Evolutionary conservation across 106 monocot species (phyloP).

Genomic region (Narthecium ossifragum): DNA sequence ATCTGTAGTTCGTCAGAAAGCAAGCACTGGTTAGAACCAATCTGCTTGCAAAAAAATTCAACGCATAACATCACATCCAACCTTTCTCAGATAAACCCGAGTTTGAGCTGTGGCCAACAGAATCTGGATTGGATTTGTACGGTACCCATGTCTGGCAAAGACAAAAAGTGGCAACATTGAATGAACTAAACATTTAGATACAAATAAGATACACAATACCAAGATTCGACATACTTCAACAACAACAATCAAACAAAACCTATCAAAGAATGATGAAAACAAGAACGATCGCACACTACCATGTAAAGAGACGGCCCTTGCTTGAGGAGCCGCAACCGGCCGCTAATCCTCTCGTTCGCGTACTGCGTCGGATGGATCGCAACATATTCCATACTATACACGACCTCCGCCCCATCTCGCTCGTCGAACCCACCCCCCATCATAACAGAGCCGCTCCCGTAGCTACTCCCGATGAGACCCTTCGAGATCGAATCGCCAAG

Average conservation of each 20-base stretch:
- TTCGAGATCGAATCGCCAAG: too few species aligned
- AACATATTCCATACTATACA: slow-evolving; percentile 67
- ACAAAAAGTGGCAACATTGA: not conserved
- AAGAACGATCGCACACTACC: slow-evolving; percentile 12
- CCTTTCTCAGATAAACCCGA: slow-evolving; percentile 50
- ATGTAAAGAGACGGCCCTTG: slow-evolving; percentile 37
- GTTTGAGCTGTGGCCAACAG: slow-evolving; percentile 24
- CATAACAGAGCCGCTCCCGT: slow-evolving; percentile 31
- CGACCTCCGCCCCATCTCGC: slow-evolving; percentile 19
- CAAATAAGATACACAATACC: not conserved
- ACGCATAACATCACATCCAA: slow-evolving; percentile 11
- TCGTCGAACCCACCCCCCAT: slow-evolving; percentile 14
- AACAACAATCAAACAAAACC: not conserved
- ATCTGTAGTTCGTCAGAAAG: slow-evolving; percentile 39
- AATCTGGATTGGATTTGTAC: slow-evolving; percentile 45
- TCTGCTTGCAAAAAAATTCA: too few species aligned
- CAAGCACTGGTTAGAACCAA: too few species aligned
- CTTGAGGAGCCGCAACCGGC: slow-evolving; percentile 57
- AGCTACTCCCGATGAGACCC: slow-evolving; percentile 8
- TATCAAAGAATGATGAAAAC: not conserved
- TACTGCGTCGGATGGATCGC: slow-evolving; percentile 75
- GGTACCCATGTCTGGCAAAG: slow-evolving; percentile 75
- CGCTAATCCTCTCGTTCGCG: slow-evolving; percentile 58
- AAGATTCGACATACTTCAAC: not conserved
- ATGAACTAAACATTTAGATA: not conserved